phyloP scores from a whole-genome alignment of 768 basidiomycete species.

The Termitomyces bulborhizus region DNA sequence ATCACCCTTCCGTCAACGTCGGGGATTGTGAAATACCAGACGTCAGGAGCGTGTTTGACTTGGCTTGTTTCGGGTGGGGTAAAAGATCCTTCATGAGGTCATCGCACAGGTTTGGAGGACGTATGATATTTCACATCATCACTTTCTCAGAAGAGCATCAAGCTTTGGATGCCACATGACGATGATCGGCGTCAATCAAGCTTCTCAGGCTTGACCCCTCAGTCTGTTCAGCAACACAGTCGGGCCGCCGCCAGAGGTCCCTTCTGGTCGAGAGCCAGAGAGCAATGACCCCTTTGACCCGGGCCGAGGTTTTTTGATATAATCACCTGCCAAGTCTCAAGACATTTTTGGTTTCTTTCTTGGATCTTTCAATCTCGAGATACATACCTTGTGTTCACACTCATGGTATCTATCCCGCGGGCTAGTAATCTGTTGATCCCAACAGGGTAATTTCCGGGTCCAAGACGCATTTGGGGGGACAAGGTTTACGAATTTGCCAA shows the following conservation, averaged over 20 bases:
- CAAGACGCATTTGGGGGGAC: slow-evolving; percentile 1
- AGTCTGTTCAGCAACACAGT: not conserved
- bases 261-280: slow-evolving; percentile 6
- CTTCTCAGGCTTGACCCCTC: not conserved
- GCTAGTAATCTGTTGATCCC: slow-evolving; percentile 7
- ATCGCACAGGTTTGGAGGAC: not conserved
- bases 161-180: not conserved
- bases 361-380: not conserved
- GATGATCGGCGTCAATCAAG: not conserved
- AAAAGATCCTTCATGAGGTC: not conserved
- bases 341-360: not conserved
- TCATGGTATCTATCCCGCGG: not conserved
- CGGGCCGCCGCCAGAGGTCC: not conserved
- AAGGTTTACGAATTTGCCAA: slow-evolving; percentile 7
- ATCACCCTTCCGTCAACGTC: not conserved
- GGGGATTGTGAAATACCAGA: not conserved
- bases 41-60: not conserved
- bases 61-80: not conserved
- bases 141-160: not conserved
- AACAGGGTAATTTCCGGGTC: slow-evolving; percentile 10
- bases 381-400: slow-evolving; percentile 5
- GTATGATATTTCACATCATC: not conserved
- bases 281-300: not conserved
- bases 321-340: not conserved
- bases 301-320: not conserved